Conservation (phyloP, 352 stramenopile genomes). For the Pelagophyceae sp. region DNA sequence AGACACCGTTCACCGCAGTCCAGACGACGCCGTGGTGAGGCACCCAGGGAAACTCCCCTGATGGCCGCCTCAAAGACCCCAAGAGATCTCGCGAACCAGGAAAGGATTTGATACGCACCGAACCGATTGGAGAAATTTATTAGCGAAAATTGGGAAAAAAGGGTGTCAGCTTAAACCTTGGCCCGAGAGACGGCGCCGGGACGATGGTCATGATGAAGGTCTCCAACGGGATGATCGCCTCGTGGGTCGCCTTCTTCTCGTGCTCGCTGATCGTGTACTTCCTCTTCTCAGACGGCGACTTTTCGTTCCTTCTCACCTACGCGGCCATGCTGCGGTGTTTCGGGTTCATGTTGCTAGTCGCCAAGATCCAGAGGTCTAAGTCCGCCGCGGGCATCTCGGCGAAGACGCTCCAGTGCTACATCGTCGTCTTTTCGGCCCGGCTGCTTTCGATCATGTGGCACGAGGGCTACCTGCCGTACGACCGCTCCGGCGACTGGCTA, state of each 20-base stretch:
- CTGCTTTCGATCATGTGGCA: constrained; percentile 92
- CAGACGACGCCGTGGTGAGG: no score
- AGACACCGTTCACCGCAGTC: no score
- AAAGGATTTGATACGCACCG: no score
- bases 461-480: constrained; percentile 86
- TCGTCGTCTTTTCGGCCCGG: constrained; percentile 88
- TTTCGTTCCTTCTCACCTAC: constrained; percentile 92
- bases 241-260: constrained; percentile 89
- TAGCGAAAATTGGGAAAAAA: no score
- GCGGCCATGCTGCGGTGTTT: constrained; percentile 56
- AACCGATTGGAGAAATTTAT: no score
- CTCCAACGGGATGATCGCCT: constrained; percentile 53
- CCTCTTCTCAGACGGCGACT: constrained; percentile 91
- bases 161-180: no score
- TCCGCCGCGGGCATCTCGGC: constrained; percentile 67
- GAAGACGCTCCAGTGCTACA: constrained; percentile 95
- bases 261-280: constrained; percentile 88
- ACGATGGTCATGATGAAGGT: no score
- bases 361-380: constrained; percentile 55
- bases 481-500: constrained; percentile 91
- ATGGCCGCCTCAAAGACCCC: no score
- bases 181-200: no score
- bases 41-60: no score
- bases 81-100: no score
- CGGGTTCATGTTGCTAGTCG: constrained; percentile 74